phyloP scores from a whole-genome alignment of 192 early-diverging fungal genomes.

The Physocladia obscura region DNA sequence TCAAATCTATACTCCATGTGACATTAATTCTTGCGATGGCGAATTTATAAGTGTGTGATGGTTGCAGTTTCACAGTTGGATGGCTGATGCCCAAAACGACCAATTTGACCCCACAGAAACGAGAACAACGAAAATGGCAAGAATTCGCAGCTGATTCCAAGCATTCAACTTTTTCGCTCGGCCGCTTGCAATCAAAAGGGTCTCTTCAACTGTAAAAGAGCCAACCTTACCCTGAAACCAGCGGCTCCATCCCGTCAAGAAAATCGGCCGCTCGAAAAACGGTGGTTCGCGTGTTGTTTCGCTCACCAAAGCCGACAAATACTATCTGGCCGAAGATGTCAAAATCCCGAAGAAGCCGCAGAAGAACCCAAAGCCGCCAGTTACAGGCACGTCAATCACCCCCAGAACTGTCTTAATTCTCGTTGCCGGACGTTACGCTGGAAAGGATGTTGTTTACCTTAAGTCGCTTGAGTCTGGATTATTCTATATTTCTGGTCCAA shows the following conservation, averaged over 20 bases:
- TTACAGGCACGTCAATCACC: conserved; percentile 88
- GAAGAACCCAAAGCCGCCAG: conserved; percentile 60
- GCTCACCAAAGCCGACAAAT: conserved; percentile 66
- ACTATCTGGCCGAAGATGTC: conserved; percentile 86
- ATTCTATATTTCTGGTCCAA: conserved; percentile 94
- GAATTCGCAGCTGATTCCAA: conserved; percentile 81
- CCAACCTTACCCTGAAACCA: conserved; percentile 45
- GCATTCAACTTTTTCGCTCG: conserved; percentile 81
- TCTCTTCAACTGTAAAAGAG: conserved; percentile 85
- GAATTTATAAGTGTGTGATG: no score
- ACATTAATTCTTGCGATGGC: no score
- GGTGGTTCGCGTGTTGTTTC: conserved; percentile 69
- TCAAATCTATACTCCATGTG: no score
- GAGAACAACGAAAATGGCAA: conserved; percentile 40
- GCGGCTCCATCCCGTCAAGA: conserved; percentile 57
- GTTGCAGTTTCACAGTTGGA: no score
- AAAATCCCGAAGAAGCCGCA: conserved; percentile 74
- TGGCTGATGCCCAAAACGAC: no score
- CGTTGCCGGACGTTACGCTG: conserved; percentile 92
- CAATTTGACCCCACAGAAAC: no score
- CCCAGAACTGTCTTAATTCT: conserved; percentile 98
- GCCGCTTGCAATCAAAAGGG: conserved; percentile 82
- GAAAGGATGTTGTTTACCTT: conserved; percentile 98
- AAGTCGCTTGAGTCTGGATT: conserved; percentile 93
- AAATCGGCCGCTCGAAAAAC: conserved; percentile 82